These are phyloP conservation scores for Seminavis robusta DNA, from an alignment of 108 stramenopile species.

Conservation along the genomic window DNA sequence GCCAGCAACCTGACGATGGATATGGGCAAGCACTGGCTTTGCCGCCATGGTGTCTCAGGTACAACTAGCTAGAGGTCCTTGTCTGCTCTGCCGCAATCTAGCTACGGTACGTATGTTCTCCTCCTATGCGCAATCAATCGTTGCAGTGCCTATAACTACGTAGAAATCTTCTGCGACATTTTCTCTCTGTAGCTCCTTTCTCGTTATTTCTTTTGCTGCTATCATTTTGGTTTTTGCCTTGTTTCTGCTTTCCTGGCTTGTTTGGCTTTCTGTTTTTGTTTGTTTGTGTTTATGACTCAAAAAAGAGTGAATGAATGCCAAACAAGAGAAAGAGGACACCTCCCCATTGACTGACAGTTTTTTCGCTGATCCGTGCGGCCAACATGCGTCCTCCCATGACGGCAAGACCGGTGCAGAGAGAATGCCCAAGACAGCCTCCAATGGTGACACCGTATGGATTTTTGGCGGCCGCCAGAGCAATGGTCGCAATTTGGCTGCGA, in stretches of 20 bases:
- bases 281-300: constrained; percentile 60
- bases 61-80: no score
- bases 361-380: constrained; percentile 93
- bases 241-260: background rate
- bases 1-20: no score
- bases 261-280: background rate
- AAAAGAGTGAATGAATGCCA: constrained; percentile 89
- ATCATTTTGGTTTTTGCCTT: no score
- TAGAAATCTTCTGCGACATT: no score
- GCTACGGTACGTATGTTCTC: no score
- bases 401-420: constrained; percentile 95
- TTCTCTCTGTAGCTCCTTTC: no score
- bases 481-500: constrained; percentile 99
- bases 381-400: constrained; percentile 98
- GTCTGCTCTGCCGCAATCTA: no score
- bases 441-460: constrained; percentile 94
- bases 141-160: no score
- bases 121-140: no score
- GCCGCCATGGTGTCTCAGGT: no score
- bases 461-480: constrained; percentile 95
- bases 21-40: no score
- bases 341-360: constrained; percentile 86
- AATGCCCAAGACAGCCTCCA: constrained; percentile 96
- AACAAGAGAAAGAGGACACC: constrained; percentile 93
- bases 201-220: no score